These are phyloP conservation scores for Melastoma candidum DNA, from an alignment of 441 rosid species.

Conservation along the genomic window DNA sequence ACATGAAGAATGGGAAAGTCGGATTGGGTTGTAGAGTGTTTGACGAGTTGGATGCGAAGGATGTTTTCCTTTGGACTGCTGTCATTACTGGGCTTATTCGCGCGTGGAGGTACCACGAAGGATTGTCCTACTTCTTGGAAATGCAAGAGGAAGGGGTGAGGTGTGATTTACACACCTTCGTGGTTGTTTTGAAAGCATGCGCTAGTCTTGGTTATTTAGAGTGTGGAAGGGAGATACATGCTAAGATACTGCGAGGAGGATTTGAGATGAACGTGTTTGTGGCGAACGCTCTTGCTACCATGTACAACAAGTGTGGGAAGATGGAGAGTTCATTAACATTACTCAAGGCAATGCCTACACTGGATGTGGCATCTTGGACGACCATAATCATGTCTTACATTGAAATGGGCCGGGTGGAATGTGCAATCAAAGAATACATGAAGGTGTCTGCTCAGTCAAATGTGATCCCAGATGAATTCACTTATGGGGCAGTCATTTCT, in stretches of 20 bases:
- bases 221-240: constrained; percentile 71
- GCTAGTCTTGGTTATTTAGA: constrained; percentile 48
- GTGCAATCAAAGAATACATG: constrained; percentile 44
- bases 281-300: constrained; percentile 57
- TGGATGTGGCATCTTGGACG: constrained; percentile 87
- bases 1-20: constrained; percentile 39
- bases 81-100: constrained; percentile 72
- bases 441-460: constrained; percentile 41
- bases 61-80: constrained; percentile 82
- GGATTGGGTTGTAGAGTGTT: constrained; percentile 46
- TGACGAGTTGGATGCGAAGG: constrained; percentile 49
- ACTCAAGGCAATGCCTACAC: constrained; percentile 53
- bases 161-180: constrained; percentile 48
- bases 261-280: constrained; percentile 44
- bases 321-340: constrained; percentile 43
- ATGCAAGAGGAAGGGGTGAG: constrained; percentile 45
- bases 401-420: constrained; percentile 47
- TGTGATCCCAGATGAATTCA: constrained; percentile 56
- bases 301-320: constrained; percentile 82
- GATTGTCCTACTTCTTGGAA: constrained; percentile 48
- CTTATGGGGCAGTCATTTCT: constrained; percentile 62
- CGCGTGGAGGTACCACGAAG: constrained; percentile 40
- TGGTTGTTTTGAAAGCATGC: constrained; percentile 74
- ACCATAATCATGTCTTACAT: constrained; percentile 39
- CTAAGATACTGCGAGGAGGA: constrained; percentile 47